phyloP scores from a whole-genome alignment of 2,329 filamentous ascomycete genomes.

The Paramyrothecium sp. region DNA sequence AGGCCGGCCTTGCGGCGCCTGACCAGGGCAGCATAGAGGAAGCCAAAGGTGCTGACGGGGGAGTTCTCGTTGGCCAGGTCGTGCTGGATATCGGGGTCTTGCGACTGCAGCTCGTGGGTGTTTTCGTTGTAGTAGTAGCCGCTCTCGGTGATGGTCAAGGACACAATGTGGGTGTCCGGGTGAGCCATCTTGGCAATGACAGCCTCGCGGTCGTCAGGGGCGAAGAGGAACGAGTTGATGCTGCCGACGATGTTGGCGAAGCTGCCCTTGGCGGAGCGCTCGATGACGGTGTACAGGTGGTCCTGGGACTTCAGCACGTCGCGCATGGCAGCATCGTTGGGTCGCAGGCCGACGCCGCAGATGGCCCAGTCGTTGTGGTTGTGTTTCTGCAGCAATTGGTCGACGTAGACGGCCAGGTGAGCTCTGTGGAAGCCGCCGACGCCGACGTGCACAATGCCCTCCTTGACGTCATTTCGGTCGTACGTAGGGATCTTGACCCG shows the following conservation, averaged over 20 bases:
- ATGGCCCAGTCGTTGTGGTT: constrained; percentile 45
- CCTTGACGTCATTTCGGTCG: constrained; percentile 43
- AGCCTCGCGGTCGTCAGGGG: constrained; percentile 48
- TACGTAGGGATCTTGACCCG: constrained; percentile 37
- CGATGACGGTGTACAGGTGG: constrained; percentile 51
- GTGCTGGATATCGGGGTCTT: constrained; percentile 48
- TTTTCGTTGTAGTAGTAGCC: constrained; percentile 59
- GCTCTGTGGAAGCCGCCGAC: constrained; percentile 55
- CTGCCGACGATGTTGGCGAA: constrained; percentile 46
- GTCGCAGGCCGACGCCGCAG: constrained; percentile 49
- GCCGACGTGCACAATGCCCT: constrained; percentile 53
- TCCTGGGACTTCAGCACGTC: constrained; percentile 47
- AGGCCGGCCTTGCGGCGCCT: constrained; percentile 43
- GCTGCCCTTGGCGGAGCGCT: constrained; percentile 51
- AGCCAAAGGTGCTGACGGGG: constrained; percentile 50
- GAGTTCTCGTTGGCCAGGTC: constrained; percentile 42
- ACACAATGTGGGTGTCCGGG: constrained; percentile 52
- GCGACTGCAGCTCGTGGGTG: constrained; percentile 48
- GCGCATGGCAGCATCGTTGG: constrained; percentile 49
- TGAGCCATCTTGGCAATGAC: constrained; percentile 55
- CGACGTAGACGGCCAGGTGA: constrained; percentile 50
- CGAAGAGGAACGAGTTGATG: constrained; percentile 52
- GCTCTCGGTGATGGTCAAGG: constrained; percentile 54
- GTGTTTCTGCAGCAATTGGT: constrained; percentile 46
- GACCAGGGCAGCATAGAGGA: constrained; percentile 49